These are phyloP conservation scores for Ogataea haglerorum DNA, from an alignment of 805 yeast genomes.

Conservation along the genomic window DNA sequence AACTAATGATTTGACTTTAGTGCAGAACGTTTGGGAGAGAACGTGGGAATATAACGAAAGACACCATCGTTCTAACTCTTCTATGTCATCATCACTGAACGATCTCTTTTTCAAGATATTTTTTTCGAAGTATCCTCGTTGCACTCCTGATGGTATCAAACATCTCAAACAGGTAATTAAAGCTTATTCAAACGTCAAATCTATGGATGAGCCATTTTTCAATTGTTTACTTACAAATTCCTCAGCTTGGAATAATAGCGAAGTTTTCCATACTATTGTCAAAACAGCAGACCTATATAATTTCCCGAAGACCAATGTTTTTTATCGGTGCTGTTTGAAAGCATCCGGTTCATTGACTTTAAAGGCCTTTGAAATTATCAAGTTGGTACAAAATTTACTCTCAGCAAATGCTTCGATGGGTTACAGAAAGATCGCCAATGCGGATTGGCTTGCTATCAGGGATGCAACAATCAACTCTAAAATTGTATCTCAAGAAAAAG, in stretches of 20 bases:
- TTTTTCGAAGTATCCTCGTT: constrained; percentile 54
- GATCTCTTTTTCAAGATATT: constrained; percentile 68
- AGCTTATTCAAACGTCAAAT: constrained; percentile 52
- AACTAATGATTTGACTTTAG: constrained; percentile 53
- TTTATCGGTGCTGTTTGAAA: constrained; percentile 69
- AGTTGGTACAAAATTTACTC: constrained; percentile 25
- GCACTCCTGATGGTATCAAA: constrained; percentile 50
- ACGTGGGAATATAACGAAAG: constrained; percentile 54
- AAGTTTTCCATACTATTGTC: constrained; percentile 61
- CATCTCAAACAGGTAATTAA: constrained; percentile 55
- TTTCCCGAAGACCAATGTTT: constrained; percentile 61
- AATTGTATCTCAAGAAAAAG: constrained; percentile 38
- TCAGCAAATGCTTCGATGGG: constrained; percentile 47
- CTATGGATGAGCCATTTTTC: constrained; percentile 77
- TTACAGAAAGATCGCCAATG: constrained; percentile 61
- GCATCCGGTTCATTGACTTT: constrained; percentile 62
- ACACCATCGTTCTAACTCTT: constrained; percentile 49
- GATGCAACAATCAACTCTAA: constrained; percentile 63
- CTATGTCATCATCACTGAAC: constrained; percentile 69
- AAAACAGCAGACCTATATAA: constrained; percentile 57
- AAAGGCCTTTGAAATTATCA: constrained; percentile 49
- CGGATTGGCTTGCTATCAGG: constrained; percentile 82
- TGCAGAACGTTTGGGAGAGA: constrained; percentile 57
- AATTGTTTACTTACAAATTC: constrained; percentile 68
- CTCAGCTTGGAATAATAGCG: constrained; percentile 60